Evolutionary conservation across 148 eudicot genomes (phyloP), one percentile per base, ranked within the genome.

Genomic region (Vaccinium corymbosum): DNA sequence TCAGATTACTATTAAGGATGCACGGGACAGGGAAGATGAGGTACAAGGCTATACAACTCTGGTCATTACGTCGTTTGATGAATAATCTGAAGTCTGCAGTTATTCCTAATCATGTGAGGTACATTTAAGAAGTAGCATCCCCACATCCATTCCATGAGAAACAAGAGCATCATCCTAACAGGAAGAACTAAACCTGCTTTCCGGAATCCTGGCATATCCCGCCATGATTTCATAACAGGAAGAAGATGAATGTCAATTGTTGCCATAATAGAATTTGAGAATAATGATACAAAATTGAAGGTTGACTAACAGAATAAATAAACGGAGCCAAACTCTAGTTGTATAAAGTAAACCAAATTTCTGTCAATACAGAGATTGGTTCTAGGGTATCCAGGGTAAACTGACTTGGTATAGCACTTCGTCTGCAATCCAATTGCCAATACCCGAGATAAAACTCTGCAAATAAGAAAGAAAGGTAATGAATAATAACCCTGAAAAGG

Each of bases 351-450:
- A 20, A 78, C 57, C 1, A 29, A 81, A 51, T 13, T 14, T 81
- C 32, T 66, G 55, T 71, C 25, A 11, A 70, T 27, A 72, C 61
- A 51, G 6, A 38, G 13, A 71, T 5, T 70, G 52, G 4, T 19
- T 7, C 56, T 9, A 84, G 68, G 42, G 82, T 81, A 78, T 51
- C n/a, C 55, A 48, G 51, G 76, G 83, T 27, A 15, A 57, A 90
- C 95, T 92, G 76, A 94, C 99, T 88, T 97, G 99, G 91, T 94
- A 97, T 32, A 97, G 89, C 61, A 97, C 99, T 93, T 97, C 98
- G 91, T 97, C 99, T 78, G 97, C 98, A 90, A 97, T 89, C 99
- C 99, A 94, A 86, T 97, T 97, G 79, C 99, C 99, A 85, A 97
- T 93, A 55, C 99, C 99, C 59, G 99, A 92, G 49, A 97, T 91